Evolutionary conservation across 108 stramenopile genomes (phyloP).

Genomic region (Nitzschia inconspicua): DNA sequence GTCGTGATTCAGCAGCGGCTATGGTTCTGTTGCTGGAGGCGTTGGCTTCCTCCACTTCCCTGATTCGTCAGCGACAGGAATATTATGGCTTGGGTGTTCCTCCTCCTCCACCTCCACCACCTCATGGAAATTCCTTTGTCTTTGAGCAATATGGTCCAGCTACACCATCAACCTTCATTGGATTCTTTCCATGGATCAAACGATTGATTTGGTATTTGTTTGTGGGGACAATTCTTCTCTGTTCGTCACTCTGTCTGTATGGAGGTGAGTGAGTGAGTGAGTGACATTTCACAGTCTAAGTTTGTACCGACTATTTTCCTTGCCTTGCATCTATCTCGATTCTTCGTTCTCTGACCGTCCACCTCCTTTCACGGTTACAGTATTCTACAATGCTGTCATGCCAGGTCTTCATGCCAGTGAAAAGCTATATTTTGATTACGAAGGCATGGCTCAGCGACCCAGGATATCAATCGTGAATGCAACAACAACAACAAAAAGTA

Average conservation of each 20-base stretch:
- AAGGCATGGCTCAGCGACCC: constrained; percentile 12
- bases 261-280: too few relatives aligned
- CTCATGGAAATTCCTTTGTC: too few relatives aligned
- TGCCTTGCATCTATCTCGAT: too few relatives aligned
- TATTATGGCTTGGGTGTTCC: too few relatives aligned
- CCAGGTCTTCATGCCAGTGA: constrained; percentile 22
- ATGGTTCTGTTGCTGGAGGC: constrained; percentile 2
- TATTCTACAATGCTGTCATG: constrained; percentile 37
- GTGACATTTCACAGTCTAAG: too few relatives aligned
- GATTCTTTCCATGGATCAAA: constrained; percentile 1
- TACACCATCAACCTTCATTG: not conserved
- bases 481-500: not conserved
- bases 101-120: too few relatives aligned
- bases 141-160: not conserved
- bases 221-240: not conserved
- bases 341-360: not conserved
- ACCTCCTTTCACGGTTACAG: not conserved
- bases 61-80: not conserved
- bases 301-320: too few relatives aligned
- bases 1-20: constrained; percentile 1
- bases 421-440: constrained; percentile 44
- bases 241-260: not conserved
- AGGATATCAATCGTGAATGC: not conserved
- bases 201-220: not conserved
- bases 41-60: not conserved